Percentiles rank a stretch among this genome's conserved stretches.
Conservation (phyloP, 73 alveolate genomes). For the Paramecium sonneborni region DNA sequence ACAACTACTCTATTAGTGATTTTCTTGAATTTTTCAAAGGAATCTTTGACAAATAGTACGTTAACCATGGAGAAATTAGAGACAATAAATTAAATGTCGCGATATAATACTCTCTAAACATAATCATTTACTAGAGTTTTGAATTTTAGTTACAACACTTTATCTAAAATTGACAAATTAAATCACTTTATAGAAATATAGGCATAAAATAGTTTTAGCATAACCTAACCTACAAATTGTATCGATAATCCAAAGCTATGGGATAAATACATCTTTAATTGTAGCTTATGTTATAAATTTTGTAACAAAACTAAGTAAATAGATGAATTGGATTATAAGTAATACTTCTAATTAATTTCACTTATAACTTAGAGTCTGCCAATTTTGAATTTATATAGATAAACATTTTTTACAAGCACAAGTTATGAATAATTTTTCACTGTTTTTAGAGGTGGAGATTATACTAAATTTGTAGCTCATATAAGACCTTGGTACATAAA, state of each 20-base stretch:
- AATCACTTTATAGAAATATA: not conserved
- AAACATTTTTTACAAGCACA: conserved; percentile 12
- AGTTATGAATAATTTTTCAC: not conserved
- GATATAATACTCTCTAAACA: not conserved
- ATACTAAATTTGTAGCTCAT: conserved; percentile 1
- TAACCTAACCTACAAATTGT: not conserved
- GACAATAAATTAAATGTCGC: not conserved
- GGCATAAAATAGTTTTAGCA: not conserved
- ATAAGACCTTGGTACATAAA: not conserved
- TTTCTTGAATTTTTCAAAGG: not conserved
- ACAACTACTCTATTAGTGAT: not conserved
- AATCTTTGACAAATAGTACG: not conserved
- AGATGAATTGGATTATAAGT: not conserved
- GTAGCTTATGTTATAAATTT: not conserved
- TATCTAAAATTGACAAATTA: not conserved
- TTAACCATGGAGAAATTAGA: not conserved
- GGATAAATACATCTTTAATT: not conserved
- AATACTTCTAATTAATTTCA: not conserved
- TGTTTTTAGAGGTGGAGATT: not conserved
- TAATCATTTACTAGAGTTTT: not conserved
- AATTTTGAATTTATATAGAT: not conserved
- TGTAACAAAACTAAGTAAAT: not conserved
- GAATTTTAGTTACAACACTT: not conserved
- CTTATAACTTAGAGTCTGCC: not conserved
- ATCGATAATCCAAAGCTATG: not conserved